phyloP scores from a whole-genome alignment of 2,329 filamentous ascomycete genomes.

The Ramichloridium luteum region DNA sequence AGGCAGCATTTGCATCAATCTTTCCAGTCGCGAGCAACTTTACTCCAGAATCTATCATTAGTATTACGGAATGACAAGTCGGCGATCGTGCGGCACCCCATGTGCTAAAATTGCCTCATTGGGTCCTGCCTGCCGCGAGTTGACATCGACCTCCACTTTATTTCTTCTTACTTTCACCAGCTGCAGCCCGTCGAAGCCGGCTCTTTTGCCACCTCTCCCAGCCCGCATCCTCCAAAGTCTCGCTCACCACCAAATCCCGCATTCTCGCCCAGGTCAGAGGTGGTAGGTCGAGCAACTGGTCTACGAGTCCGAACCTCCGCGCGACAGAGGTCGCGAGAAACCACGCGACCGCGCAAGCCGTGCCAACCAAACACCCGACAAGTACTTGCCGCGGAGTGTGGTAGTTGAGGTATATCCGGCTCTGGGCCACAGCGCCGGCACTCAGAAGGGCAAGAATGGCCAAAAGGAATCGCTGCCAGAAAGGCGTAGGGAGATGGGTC shows the following conservation, averaged over 20 bases:
- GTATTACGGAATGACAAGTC: no score
- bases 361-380: constrained; percentile 63
- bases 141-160: no score
- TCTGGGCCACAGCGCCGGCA: constrained; percentile 53
- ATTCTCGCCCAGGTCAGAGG: constrained; percentile 56
- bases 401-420: constrained; percentile 82
- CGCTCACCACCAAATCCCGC: constrained; percentile 72
- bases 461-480: constrained; percentile 48
- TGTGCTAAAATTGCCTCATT: no score
- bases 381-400: constrained; percentile 80
- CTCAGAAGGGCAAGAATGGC: constrained; percentile 29
- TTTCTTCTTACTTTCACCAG: no score
- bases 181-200: not conserved
- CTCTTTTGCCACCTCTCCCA: constrained; percentile 76
- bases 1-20: no score
- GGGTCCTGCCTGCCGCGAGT: no score
- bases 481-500: constrained; percentile 45
- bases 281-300: constrained; percentile 57
- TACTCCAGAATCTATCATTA: no score
- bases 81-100: no score
- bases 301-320: constrained; percentile 55
- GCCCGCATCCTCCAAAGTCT: constrained; percentile 80
- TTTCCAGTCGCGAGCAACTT: no score
- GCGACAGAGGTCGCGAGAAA: constrained; percentile 58
- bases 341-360: constrained; percentile 62